Conservation (phyloP, 2,329 filamentous ascomycete species). For the Ophiostoma quercus region DNA sequence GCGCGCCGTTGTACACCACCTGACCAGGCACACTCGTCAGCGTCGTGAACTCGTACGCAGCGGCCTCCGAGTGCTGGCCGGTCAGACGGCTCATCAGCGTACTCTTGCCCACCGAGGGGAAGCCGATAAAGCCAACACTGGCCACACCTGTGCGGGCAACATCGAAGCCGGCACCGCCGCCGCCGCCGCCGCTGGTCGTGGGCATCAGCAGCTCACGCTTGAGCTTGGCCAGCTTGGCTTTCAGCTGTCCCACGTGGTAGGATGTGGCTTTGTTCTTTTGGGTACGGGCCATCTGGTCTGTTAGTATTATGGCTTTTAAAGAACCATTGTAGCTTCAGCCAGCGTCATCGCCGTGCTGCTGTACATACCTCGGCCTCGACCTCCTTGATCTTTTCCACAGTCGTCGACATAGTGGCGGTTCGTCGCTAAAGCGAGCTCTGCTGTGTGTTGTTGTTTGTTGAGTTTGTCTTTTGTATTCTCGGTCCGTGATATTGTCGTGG, state of each 20-base stretch:
- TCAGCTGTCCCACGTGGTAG: slow-evolving; percentile 90
- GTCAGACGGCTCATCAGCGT: slow-evolving; percentile 93
- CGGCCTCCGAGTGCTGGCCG: slow-evolving; percentile 93
- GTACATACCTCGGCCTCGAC: slow-evolving; percentile 83
- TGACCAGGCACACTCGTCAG: slow-evolving; percentile 95
- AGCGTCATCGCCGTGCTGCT: not conserved
- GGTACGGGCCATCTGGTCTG: slow-evolving; percentile 76
- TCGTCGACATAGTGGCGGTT: slow-evolving; percentile 76
- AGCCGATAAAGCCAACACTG: slow-evolving; percentile 95
- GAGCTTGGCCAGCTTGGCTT: slow-evolving; percentile 96
- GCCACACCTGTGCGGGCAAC: slow-evolving; percentile 96
- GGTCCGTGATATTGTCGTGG: not conserved
- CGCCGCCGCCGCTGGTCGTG: slow-evolving; percentile 70
- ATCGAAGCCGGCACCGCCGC: slow-evolving; percentile 85
- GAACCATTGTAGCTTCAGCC: not conserved
- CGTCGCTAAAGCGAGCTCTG: slow-evolving; percentile 17
- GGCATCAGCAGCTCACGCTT: slow-evolving; percentile 94
- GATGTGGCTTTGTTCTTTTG: slow-evolving; percentile 97
- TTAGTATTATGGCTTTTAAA: not conserved
- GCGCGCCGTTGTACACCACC: slow-evolving; percentile 92
- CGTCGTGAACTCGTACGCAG: slow-evolving; percentile 98
- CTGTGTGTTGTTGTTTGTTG: not conserved
- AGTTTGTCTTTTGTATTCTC: not conserved
- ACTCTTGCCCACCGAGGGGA: slow-evolving; percentile 97
- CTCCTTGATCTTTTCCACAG: slow-evolving; percentile 98